Evolutionary conservation across 345 rosid genomes (phyloP), one percentile per base, ranked within the genome.

Genomic region (Eucalyptus albens): DNA sequence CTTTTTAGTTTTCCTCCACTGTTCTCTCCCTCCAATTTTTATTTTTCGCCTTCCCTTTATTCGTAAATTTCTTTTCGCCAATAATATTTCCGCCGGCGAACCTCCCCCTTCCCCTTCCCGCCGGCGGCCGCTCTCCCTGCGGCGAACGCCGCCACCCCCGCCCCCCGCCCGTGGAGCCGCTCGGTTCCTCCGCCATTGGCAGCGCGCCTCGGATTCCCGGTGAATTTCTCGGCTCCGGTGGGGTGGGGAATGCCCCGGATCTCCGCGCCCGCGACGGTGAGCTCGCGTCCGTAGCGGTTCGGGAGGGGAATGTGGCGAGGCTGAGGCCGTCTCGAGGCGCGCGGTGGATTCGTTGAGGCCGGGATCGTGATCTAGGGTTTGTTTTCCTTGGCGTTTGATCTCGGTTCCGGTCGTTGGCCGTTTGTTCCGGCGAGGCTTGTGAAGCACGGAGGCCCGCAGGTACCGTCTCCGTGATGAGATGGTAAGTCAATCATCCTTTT

Each of bases 291-390:
- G 90, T 81, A 92, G 92, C 88, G 92, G 91, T 93, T 91, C 88
- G 67, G 60, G 92, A 88, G 95, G 62, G 62, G 27, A 98, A 98
- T 98, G 99, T 96, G 98, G 99, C 60, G 92, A 50, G 69, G 86
- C 72, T 88, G 90, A 88, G 87, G 93, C 91, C 86, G 86, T 85
- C 86, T 93, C 88, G 89, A 87, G 91, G 91, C 89, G 88, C 88
- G 89, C 80, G 85, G 88, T 91, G 92, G 94, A 92, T 89, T 91
- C 86, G 60, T 7, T 40, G 89, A 44, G 93, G 77, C 42, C 88
- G 44, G 93, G 92, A 94, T 93, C 96, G 94, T 94, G 96, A 95
- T 95, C 95, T 97, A 96, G 97, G 96, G 95, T 94, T 94, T 92
- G 92, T 90, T 90, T 90, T 85, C 91, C 85, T 53, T 55, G 85